Evolutionary conservation across 1,284 basidiomycete genomes (phyloP), one percentile per base, ranked within the genome.

Genomic region (Sanguinoderma infundibulare): DNA sequence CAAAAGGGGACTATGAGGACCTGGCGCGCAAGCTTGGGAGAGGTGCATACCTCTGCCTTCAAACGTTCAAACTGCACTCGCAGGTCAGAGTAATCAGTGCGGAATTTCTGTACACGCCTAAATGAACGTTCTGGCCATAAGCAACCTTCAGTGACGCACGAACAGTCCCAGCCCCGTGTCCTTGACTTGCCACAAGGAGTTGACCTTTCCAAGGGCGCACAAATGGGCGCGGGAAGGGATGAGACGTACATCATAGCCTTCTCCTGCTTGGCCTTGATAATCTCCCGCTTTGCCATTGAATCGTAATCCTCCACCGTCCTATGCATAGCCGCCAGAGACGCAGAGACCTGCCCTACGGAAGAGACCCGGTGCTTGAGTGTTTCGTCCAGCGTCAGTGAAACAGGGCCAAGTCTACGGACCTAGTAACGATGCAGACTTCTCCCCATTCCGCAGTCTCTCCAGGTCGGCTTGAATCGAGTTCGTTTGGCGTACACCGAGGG

Each of bases 251-350:
- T 90, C 73, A 92, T 83, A 0, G 95, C 96, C 78, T 98, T 98
- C 79, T 97, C 95, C 74, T 95, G 88, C 77, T 97, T 97, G 42
- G 92, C 89, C 68, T 94, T 94, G 56, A 97, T 92, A 71, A 98
- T 94, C 75, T 98, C 96, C 66, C 95, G 85, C 78, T 91, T 92
- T 0, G 93, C 94, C 93, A 98, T 95, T 12, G 92, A 91, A 72
- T 98, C 96, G 72, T 97, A 98, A 72, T 98, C 96, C 69, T 98
- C 95, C 65, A 98, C 89, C 58, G 96, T 94, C 59, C 96, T 81
- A 58, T 93, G 89, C 82, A 98, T 90, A 1, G 94, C 95, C n/a
- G 94, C 86, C 20, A 98, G 81, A 15, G 94, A 95, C 30, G 96
- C 95, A 36, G 93, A 93, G 77, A 98, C 95, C 84, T 98, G 96